Percentiles rank a stretch among this genome's conserved stretches.
Evolutionary conservation across 2,329 filamentous ascomycete genomes (phyloP).

Genomic region (Colletotrichum lupini): DNA sequence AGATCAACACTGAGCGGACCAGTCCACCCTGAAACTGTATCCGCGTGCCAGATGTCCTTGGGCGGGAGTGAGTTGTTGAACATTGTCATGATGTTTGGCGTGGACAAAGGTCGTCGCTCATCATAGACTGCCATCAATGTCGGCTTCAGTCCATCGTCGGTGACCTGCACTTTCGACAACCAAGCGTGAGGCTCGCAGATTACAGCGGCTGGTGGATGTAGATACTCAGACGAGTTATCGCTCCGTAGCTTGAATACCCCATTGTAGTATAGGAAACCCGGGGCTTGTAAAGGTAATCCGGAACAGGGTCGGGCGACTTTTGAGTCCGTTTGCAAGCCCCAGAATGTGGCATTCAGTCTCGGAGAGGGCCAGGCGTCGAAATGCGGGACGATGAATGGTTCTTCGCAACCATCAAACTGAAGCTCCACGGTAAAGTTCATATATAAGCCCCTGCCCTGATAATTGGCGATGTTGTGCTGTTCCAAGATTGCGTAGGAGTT

Average conservation of each 20-base stretch:
- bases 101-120: neutral
- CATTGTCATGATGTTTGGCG: slow-evolving; percentile 5
- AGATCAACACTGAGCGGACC: slow-evolving; percentile 2
- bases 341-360: neutral
- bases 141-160: slow-evolving; percentile 11
- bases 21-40: neutral
- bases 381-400: neutral
- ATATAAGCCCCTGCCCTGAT: neutral
- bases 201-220: neutral
- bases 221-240: neutral
- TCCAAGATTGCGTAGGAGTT: neutral
- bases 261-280: slow-evolving; percentile 5
- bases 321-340: neutral
- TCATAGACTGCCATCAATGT: neutral
- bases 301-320: neutral
- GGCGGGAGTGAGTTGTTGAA: neutral
- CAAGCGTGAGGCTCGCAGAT: slow-evolving; percentile 13
- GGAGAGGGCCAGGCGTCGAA: no score
- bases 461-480: neutral
- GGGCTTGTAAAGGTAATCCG: neutral
- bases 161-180: slow-evolving; percentile 16
- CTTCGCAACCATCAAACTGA: slow-evolving; percentile 11
- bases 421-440: neutral
- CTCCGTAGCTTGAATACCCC: neutral
- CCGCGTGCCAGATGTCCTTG: neutral